phyloP scores from a whole-genome alignment of 306 rosid species.

The Trichosanthes truncata region DNA sequence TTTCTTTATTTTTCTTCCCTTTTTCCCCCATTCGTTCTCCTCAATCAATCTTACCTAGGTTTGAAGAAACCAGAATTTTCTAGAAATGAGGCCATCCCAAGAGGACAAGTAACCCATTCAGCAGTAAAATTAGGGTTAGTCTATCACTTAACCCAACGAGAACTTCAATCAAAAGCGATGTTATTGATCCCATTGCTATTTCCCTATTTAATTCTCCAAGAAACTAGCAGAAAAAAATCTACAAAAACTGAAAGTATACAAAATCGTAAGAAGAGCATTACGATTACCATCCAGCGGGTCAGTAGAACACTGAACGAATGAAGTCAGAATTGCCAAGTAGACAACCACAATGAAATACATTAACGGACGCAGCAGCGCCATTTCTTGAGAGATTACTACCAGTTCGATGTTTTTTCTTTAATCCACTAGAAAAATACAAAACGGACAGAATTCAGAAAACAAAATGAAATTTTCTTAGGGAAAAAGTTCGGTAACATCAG shows the following conservation, averaged over 20 bases:
- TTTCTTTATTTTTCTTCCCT: background rate
- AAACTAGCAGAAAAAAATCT: background rate
- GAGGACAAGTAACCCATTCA: background rate
- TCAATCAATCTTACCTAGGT: too few species aligned
- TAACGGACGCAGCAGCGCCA: slow-evolving; percentile 18
- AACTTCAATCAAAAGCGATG: background rate
- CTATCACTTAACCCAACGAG: background rate
- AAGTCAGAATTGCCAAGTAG: slow-evolving; percentile 34
- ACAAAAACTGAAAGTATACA: background rate
- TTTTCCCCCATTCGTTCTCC: background rate
- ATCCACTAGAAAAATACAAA: background rate
- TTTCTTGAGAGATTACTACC: slow-evolving; percentile 12
- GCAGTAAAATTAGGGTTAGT: background rate
- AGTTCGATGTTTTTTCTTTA: background rate
- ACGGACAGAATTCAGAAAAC: background rate
- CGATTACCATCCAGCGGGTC: slow-evolving; percentile 46
- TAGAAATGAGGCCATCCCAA: too few species aligned
- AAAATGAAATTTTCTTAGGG: background rate
- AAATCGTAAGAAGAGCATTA: background rate
- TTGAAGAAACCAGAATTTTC: too few species aligned
- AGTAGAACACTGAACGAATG: slow-evolving; percentile 35
- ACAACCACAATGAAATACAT: slow-evolving; percentile 20
- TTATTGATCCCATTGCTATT: background rate
- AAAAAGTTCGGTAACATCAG: background rate
- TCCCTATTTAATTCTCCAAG: background rate